Conservation (phyloP, 2,329 filamentous ascomycete species). For the Fusarium sp. region DNA sequence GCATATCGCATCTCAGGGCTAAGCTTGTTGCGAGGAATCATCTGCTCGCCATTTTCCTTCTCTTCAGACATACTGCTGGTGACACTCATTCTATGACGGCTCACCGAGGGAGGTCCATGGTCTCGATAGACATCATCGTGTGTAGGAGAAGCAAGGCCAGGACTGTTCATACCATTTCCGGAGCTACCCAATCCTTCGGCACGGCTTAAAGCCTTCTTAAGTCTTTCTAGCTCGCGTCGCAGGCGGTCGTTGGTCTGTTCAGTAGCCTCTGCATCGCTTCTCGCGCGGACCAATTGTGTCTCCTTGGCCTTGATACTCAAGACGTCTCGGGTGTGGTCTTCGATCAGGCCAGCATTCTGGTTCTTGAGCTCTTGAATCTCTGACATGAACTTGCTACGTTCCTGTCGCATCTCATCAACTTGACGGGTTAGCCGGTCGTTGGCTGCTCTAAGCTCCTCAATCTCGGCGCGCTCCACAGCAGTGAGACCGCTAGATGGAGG, state of each 20-base stretch:
- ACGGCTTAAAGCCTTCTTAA: conserved; percentile 84
- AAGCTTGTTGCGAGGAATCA: conserved; percentile 60
- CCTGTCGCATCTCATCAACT: conserved; percentile 82
- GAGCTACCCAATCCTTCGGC: conserved; percentile 61
- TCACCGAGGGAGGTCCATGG: conserved; percentile 51
- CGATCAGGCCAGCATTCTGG: conserved; percentile 94
- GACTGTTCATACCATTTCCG: conserved; percentile 50
- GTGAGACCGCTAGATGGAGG: conserved; percentile 72
- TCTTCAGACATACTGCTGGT: conserved; percentile 76
- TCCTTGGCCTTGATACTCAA: conserved; percentile 98
- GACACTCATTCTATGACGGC: conserved; percentile 67
- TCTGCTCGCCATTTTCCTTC: conserved; percentile 73
- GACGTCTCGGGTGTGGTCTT: conserved; percentile 95
- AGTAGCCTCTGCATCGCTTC: conserved; percentile 88
- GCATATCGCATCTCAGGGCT: conserved; percentile 65
- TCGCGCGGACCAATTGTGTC: conserved; percentile 91
- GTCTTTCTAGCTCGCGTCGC: conserved; percentile 86
- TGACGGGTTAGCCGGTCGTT: conserved; percentile 81
- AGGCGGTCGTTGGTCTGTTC: conserved; percentile 87
- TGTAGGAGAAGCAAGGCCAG: conserved; percentile 59
- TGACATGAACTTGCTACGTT: conserved; percentile 81
- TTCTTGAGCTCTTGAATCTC: conserved; percentile 96
- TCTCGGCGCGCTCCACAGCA: conserved; percentile 86
- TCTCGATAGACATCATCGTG: conserved; percentile 71
- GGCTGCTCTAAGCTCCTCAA: conserved; percentile 86